These are phyloP conservation scores for Venturia aucupariae DNA, from an alignment of 2,329 filamentous ascomycete genomes.

Conservation along the genomic window DNA sequence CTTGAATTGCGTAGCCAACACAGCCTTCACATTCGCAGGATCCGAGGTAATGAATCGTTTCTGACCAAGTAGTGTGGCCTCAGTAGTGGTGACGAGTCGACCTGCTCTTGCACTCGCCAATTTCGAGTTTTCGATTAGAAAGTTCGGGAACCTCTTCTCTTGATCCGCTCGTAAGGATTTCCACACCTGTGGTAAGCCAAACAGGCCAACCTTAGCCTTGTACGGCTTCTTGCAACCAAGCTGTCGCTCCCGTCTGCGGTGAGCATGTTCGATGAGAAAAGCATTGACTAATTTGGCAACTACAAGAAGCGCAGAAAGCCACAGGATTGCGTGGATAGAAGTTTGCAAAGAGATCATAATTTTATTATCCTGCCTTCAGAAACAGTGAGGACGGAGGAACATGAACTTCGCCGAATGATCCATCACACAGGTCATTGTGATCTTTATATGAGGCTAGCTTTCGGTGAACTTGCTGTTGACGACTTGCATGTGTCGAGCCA, in stretches of 20 bases:
- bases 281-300: not conserved
- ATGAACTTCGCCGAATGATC: not conserved
- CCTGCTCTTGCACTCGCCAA: not conserved
- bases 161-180: not conserved
- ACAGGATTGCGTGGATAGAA: not conserved
- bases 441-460: not conserved
- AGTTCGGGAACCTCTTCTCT: not conserved
- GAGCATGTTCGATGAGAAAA: not conserved
- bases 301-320: not conserved
- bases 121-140: not conserved
- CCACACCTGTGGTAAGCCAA: not conserved
- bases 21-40: constrained; percentile 39
- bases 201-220: not conserved
- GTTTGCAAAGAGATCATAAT: not conserved
- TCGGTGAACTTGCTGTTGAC: not conserved
- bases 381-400: not conserved
- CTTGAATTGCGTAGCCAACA: constrained; percentile 37
- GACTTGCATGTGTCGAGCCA: not conserved
- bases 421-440: not conserved
- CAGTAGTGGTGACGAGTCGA: not conserved
- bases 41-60: constrained; percentile 21
- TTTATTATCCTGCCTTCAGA: not conserved
- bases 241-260: not conserved
- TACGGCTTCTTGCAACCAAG: not conserved
- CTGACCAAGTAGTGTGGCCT: not conserved